Percentiles rank a stretch among this genome's conserved stretches.
Evolutionary conservation across 1,139 yeast genomes (phyloP).

Genomic region (Arxiozyma heterogenica): DNA sequence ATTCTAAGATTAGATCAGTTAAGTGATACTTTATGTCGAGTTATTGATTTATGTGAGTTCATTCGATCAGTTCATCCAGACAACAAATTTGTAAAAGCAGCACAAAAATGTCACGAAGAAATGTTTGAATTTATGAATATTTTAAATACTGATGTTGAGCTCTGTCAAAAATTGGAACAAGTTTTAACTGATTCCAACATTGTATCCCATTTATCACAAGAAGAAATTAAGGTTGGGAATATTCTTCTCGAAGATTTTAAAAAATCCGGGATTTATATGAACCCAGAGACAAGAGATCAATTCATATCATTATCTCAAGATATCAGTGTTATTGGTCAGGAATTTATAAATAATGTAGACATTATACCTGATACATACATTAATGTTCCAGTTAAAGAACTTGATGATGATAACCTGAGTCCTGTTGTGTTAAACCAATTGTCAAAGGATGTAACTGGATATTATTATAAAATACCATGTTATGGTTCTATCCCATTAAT

Average conservation of each 20-base stretch:
- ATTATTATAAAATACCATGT: conserved; percentile 48
- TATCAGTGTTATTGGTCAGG: conserved; percentile 75
- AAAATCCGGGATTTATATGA: conserved; percentile 81
- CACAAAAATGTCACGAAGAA: conserved; percentile 79
- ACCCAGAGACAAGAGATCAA: conserved; percentile 49
- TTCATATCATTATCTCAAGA: conserved; percentile 76
- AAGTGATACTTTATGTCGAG: conserved; percentile 83
- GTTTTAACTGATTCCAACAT: conserved; percentile 43
- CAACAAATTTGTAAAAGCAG: conserved; percentile 59
- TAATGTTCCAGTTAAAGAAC: conserved; percentile 13
- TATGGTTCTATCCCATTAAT: conserved; percentile 61
- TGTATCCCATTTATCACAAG: conserved; percentile 40
- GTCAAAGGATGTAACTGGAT: conserved; percentile 26
- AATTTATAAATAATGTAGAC: conserved; percentile 42
- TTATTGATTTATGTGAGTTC: conserved; percentile 89
- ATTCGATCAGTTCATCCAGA: conserved; percentile 84
- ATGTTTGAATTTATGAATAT: conserved; percentile 93
- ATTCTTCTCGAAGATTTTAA: conserved; percentile 78
- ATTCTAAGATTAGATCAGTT: conserved; percentile 69
- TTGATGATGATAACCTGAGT: conserved; percentile 20
- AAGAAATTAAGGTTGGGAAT: conserved; percentile 77
- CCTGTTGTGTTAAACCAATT: conserved; percentile 23
- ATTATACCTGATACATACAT: conserved; percentile 15
- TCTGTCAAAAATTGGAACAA: conserved; percentile 50
- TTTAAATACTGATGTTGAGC: conserved; percentile 72